phyloP scores from a whole-genome alignment of 768 basidiomycete species.

The Porphyrellus cyaneotinctus region DNA sequence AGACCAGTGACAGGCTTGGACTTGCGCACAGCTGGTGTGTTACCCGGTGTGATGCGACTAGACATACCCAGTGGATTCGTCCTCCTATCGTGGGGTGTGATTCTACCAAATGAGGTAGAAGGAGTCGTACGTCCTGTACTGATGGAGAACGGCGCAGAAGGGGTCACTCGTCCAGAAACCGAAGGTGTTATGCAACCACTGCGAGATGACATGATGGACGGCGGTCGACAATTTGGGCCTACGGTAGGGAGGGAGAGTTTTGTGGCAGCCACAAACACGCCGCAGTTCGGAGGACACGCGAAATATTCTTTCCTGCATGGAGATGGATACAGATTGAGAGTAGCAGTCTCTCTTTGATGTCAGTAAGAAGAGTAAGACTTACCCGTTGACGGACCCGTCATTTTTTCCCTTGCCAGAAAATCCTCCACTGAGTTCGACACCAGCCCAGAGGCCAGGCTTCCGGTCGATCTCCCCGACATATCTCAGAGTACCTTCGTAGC shows the following conservation, averaged over 20 bases:
- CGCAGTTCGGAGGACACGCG: conserved; percentile 75
- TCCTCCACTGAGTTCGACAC: conserved; percentile 83
- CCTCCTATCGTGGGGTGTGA: conserved; percentile 30
- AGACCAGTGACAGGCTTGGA: conserved; percentile 29
- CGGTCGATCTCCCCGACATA: conserved; percentile 86
- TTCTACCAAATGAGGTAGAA: conserved; percentile 44
- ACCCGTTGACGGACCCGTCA: conserved; percentile 87
- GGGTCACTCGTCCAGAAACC: conserved; percentile 43
- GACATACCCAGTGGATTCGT: conserved; percentile 30
- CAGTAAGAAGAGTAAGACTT: conserved; percentile 31
- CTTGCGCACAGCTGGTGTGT: conserved; percentile 31
- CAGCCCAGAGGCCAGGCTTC: conserved; percentile 89
- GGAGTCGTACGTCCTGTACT: conserved; percentile 55
- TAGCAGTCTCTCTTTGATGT: not conserved
- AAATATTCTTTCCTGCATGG: conserved; percentile 74
- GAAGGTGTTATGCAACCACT: conserved; percentile 43
- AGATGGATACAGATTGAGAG: not conserved
- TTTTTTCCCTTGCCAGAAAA: conserved; percentile 94
- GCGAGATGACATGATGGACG: conserved; percentile 76
- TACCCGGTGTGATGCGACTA: conserved; percentile 48
- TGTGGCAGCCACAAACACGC: conserved; percentile 81
- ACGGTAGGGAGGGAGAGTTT: conserved; percentile 81
- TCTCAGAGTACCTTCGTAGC: conserved; percentile 78
- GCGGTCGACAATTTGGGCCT: conserved; percentile 56
- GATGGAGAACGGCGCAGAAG: conserved; percentile 36